Conservation (phyloP, 495 filamentous ascomycete genomes). For the Lentithecium fluviatile region DNA sequence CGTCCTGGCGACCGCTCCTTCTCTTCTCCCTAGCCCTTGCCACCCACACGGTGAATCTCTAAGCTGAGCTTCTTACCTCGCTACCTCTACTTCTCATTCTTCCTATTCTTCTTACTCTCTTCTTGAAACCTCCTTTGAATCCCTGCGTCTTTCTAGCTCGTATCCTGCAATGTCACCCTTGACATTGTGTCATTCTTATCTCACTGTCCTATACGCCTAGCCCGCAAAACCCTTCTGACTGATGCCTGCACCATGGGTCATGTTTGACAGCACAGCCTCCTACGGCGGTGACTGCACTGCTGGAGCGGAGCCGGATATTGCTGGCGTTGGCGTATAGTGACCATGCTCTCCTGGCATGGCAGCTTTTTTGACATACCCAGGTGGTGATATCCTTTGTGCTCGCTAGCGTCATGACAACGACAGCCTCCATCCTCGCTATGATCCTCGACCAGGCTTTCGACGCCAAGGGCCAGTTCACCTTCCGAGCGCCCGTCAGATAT, state of each 20-base stretch:
- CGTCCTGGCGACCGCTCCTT: background rate
- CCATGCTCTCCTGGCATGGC: background rate
- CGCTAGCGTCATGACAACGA: conserved; percentile 22
- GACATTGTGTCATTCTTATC: no score
- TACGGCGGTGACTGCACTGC: background rate
- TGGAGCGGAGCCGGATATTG: conserved; percentile 17
- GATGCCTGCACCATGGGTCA: conserved; percentile 18
- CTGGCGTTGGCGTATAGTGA: conserved; percentile 10
- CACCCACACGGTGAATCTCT: background rate
- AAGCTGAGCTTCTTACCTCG: no score
- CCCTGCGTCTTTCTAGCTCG: no score
- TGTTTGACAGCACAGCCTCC: conserved; percentile 16
- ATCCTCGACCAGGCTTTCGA: conserved; percentile 20
- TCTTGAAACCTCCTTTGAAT: no score
- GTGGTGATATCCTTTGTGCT: conserved; percentile 26
- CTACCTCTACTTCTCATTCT: no score
- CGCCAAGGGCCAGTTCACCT: conserved; percentile 6
- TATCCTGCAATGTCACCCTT: no score
- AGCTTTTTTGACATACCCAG: background rate
- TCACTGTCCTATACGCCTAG: no score
- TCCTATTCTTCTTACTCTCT: no score
- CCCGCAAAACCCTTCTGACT: no score
- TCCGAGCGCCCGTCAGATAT: conserved; percentile 9
- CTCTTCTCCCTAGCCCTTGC: background rate
- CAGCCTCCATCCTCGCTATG: conserved; percentile 24